These are phyloP conservation scores for Phytophthora quininea DNA, from an alignment of 352 stramenopile genomes.

Conservation along the genomic window DNA sequence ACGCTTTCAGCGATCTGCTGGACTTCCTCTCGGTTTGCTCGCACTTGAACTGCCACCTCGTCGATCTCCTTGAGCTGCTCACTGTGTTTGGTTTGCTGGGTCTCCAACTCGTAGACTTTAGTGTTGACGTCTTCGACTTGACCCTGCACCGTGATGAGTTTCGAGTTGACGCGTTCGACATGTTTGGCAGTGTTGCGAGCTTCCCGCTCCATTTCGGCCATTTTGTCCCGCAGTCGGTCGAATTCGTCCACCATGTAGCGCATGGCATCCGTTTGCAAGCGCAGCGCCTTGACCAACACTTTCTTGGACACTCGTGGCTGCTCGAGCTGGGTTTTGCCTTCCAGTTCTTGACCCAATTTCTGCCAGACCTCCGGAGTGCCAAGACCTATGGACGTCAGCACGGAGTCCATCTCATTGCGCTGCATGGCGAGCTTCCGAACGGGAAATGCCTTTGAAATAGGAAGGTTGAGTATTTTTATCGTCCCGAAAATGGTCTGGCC, in stretches of 20 bases:
- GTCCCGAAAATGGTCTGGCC: neutral
- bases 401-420: conserved; percentile 83
- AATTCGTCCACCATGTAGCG: conserved; percentile 86
- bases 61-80: conserved; percentile 81
- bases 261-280: conserved; percentile 87
- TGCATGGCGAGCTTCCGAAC: conserved; percentile 48
- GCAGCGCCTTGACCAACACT: conserved; percentile 79
- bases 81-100: conserved; percentile 57
- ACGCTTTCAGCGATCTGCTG: conserved; percentile 49
- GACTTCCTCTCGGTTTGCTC: conserved; percentile 61
- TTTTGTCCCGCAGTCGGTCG: conserved; percentile 77
- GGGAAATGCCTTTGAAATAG: conserved; percentile 17
- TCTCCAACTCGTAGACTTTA: conserved; percentile 72
- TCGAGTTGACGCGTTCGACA: conserved; percentile 78
- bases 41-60: conserved; percentile 56
- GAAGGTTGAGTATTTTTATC: conserved; percentile 47
- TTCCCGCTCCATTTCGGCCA: conserved; percentile 80
- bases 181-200: conserved; percentile 78
- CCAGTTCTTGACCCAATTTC: conserved; percentile 77
- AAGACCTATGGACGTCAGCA: conserved; percentile 64
- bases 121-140: conserved; percentile 72
- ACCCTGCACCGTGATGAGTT: conserved; percentile 75
- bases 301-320: conserved; percentile 86
- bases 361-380: conserved; percentile 83
- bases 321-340: conserved; percentile 80